Conservation (phyloP, 129 eudicot species). For the Saussurea involucrata region DNA sequence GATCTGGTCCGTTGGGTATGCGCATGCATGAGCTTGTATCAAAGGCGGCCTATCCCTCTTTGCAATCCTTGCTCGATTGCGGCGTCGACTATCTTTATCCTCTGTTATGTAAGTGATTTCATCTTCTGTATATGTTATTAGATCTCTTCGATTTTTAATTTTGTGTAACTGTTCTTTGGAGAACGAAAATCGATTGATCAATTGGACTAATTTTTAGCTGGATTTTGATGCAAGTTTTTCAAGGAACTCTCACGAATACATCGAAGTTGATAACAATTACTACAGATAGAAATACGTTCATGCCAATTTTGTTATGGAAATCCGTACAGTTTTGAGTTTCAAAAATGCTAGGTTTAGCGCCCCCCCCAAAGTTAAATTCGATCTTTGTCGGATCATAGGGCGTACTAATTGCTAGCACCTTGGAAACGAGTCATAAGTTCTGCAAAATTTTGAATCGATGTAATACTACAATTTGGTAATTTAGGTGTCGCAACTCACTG, state of each 20-base stretch:
- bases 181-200: background rate
- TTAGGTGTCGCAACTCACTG: background rate
- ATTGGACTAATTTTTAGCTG: background rate
- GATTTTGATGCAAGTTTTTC: constrained; percentile 4
- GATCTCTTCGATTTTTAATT: background rate
- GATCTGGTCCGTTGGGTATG: too few relatives aligned
- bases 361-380: background rate
- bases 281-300: background rate
- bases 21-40: constrained; percentile 92
- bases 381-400: background rate
- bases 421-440: too few relatives aligned
- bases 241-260: background rate
- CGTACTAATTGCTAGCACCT: background rate
- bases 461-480: background rate
- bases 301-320: background rate
- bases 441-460: background rate
- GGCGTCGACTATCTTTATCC: constrained; percentile 54
- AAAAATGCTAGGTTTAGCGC: background rate
- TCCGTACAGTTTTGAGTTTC: background rate
- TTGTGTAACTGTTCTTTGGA: background rate
- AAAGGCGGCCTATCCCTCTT: constrained; percentile 92
- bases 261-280: background rate
- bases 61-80: constrained; percentile 76
- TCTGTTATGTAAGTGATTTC: constrained; percentile 42
- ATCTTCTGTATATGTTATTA: background rate